Evolutionary conservation across 495 filamentous ascomycete genomes (phyloP), one percentile per base, ranked within the genome.

Genomic region (Bombardia bombarda): DNA sequence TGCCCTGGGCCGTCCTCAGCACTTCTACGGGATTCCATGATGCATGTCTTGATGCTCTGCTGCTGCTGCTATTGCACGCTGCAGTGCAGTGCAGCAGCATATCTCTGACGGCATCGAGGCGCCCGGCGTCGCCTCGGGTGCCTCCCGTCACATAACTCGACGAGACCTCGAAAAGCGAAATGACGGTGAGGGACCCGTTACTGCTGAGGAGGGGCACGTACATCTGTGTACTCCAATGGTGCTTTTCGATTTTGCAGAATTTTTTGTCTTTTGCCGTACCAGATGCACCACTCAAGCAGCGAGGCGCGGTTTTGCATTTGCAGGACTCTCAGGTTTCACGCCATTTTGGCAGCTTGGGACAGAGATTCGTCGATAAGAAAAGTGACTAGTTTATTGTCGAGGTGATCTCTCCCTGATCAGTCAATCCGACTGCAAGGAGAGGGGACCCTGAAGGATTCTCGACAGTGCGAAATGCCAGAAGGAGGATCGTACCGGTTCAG

Each of bases 141-240:
- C 4, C 14, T 4, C 8, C 10, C 14, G 34, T 36, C 4, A 10
- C n/a, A 6, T 23, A 4, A 25, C 16, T 18, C 8, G 12, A 19
- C 22, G 22, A 12, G 22, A 22, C 9, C n/a, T 25, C 31, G 41
- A 43, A 21, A 46, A 38, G n/a, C 46, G 51, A 51, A 55, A 55
- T 55, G 44, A 55, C 51, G 47, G 51, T 54, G 50, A 49, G 51
- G 43, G 13, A 32, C 20, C 14, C 7, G 32, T 22, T 14, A 32
- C 24, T 34, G 31, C 19, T 19, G 30, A 20, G 14, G 19, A 35
- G 22, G 34, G 17, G 34, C 10, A 22, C 17, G 5, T 7, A 17
- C 32, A 5, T 31, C 24, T 7, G 14, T 17, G 18, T 40, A 30
- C 23, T 14, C 10, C 28, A 22, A 33, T 18, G 16, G 25, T 39